Conservation (phyloP, 305 asterid species). For the Fraxinus baroniana region DNA sequence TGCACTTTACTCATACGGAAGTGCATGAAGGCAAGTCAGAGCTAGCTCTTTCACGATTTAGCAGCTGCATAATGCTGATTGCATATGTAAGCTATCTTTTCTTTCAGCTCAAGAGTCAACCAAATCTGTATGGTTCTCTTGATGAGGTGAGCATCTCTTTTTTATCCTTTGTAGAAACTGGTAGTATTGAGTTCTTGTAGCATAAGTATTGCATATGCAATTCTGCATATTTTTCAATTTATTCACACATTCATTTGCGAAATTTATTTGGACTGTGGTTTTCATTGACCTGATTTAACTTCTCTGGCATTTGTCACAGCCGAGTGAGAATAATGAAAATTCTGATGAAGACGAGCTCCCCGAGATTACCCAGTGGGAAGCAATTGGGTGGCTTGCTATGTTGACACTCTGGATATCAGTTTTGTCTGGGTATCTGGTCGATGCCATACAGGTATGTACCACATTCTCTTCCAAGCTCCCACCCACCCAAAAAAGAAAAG, state of each 20-base stretch:
- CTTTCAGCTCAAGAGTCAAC: conserved; percentile 90
- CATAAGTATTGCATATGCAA: not conserved
- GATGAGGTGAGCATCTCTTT: conserved; percentile 49
- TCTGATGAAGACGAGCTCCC: conserved; percentile 70
- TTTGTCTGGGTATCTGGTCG: conserved; percentile 92
- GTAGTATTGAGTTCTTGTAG: not conserved
- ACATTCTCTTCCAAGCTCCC: not conserved
- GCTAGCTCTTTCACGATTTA: conserved; percentile 92
- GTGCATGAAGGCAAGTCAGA: conserved; percentile 82
- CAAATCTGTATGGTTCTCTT: conserved; percentile 46
- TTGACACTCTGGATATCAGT: conserved; percentile 89
- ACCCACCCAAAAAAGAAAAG: not conserved
- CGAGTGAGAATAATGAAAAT: conserved; percentile 41
- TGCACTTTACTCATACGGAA: conserved; percentile 91
- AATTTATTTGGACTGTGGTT: not conserved
- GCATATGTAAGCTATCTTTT: conserved; percentile 95
- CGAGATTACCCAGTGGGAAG: conserved; percentile 88
- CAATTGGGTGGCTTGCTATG: conserved; percentile 83
- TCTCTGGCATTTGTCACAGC: conserved; percentile 37
- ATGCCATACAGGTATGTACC: conserved; percentile 37
- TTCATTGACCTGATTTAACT: conserved; percentile 6
- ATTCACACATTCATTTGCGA: not conserved
- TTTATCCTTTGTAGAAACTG: conserved; percentile 4
- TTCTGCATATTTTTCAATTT: not conserved
- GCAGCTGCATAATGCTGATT: conserved; percentile 90